phyloP scores from a whole-genome alignment of 805 yeast genomes.

The Saturnispora quitensis region DNA sequence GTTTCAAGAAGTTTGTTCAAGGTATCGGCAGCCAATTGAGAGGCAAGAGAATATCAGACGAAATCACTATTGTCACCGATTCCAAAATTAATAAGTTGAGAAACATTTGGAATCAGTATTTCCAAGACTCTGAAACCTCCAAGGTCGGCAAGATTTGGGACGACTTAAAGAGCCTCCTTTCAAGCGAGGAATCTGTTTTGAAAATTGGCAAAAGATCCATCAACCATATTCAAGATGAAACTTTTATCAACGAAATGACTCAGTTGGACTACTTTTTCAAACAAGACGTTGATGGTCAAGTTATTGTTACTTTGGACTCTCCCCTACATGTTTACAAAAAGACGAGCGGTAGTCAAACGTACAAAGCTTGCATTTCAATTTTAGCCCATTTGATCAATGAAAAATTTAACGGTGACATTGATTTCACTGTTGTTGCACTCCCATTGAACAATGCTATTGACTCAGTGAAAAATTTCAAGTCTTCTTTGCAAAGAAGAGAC shows the following conservation, averaged over 20 bases:
- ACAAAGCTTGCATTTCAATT: constrained; percentile 30
- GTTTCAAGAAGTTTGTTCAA: constrained; percentile 18
- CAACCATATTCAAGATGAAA: constrained; percentile 34
- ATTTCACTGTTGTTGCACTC: constrained; percentile 27
- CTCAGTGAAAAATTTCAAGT: constrained; percentile 9
- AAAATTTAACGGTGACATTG: constrained; percentile 13
- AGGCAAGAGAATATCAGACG: constrained; percentile 20
- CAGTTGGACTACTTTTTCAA: constrained; percentile 36
- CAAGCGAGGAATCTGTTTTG: constrained; percentile 5
- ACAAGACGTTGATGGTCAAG: constrained; percentile 16
- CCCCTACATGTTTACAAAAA: constrained; percentile 34
- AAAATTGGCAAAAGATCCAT: constrained; percentile 20
- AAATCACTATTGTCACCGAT: constrained; percentile 19
- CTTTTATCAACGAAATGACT: constrained; percentile 40
- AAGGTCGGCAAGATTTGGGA: constrained; percentile 32
- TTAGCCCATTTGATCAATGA: constrained; percentile 22
- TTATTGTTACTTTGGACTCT: constrained; percentile 35
- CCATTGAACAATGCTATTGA: constrained; percentile 20
- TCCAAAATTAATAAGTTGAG: constrained; percentile 6
- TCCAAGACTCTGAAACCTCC: constrained; percentile 22
- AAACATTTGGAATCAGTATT: constrained; percentile 22
- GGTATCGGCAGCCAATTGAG: constrained; percentile 7
- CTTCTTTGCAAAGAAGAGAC: constrained; percentile 20
- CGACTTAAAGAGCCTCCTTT: constrained; percentile 20
- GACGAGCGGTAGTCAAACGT: constrained; percentile 37